Evolutionary conservation across 192 early-diverging fungal species (phyloP).

Genomic region (Backusella tarrabulga): DNA sequence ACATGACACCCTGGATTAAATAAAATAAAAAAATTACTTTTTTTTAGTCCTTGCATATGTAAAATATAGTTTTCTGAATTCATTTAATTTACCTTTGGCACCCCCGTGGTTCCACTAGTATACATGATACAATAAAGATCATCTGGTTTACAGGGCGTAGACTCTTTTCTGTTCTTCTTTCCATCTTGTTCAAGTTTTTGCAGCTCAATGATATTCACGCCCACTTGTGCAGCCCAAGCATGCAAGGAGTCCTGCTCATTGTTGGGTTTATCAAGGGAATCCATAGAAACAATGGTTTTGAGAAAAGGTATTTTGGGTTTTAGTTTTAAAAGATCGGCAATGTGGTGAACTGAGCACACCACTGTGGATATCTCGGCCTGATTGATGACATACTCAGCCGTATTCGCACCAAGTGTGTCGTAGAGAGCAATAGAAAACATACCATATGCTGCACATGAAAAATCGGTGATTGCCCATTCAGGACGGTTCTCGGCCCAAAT

Average conservation of each 20-base stretch:
- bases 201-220: slow-evolving; percentile 42
- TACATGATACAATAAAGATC: slow-evolving; percentile 74
- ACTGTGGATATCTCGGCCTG: slow-evolving; percentile 79
- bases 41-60: too few species aligned
- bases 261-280: slow-evolving; percentile 22
- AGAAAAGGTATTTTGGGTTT: slow-evolving; percentile 56
- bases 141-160: slow-evolving; percentile 51
- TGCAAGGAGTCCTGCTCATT: slow-evolving; percentile 8
- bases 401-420: slow-evolving; percentile 84
- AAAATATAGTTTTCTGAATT: neutral
- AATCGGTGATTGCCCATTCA: slow-evolving; percentile 70
- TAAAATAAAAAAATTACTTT: neutral
- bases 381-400: slow-evolving; percentile 83
- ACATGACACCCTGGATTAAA: slow-evolving; percentile 48
- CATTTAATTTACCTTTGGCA: slow-evolving; percentile 52
- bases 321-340: slow-evolving; percentile 47
- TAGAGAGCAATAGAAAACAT: slow-evolving; percentile 77
- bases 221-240: slow-evolving; percentile 40
- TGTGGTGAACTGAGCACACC: slow-evolving; percentile 46
- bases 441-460: slow-evolving; percentile 59
- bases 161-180: slow-evolving; percentile 40
- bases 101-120: slow-evolving; percentile 82
- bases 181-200: slow-evolving; percentile 53
- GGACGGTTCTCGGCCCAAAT: slow-evolving; percentile 31
- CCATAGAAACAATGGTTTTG: slow-evolving; percentile 71